Conservation (phyloP, 2,329 filamentous ascomycete genomes). For the Colletotrichum coccodes region DNA sequence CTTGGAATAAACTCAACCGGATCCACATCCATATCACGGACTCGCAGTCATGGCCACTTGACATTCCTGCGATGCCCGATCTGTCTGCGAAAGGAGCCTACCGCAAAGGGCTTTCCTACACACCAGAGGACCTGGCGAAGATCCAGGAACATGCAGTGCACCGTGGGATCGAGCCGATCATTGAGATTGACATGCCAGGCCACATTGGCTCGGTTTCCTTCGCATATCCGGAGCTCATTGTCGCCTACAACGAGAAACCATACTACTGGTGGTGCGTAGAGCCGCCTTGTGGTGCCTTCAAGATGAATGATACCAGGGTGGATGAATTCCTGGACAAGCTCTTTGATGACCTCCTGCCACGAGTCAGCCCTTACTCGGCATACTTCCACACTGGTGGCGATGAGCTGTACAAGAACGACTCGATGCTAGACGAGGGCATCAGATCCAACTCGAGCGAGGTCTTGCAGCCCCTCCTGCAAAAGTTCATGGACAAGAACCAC, state of each 20-base stretch:
- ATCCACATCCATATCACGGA: constrained; percentile 86
- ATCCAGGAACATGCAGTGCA: constrained; percentile 78
- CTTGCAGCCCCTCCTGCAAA: constrained; percentile 80
- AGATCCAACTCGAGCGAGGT: constrained; percentile 71
- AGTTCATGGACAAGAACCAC: constrained; percentile 78
- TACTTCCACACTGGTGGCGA: constrained; percentile 92
- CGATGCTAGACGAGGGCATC: constrained; percentile 78
- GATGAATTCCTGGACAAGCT: constrained; percentile 77
- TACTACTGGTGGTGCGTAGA: constrained; percentile 70
- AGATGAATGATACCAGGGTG: constrained; percentile 78
- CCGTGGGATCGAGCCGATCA: constrained; percentile 76
- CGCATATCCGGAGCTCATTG: constrained; percentile 77
- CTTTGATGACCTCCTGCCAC: constrained; percentile 80
- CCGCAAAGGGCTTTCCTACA: constrained; percentile 73
- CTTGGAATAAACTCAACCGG: constrained; percentile 86
- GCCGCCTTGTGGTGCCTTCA: constrained; percentile 76
- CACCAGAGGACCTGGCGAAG: constrained; percentile 67
- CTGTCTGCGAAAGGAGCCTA: constrained; percentile 81
- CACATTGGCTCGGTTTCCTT: constrained; percentile 77
- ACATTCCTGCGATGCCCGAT: constrained; percentile 79
- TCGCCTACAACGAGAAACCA: constrained; percentile 68
- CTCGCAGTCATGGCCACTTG: constrained; percentile 86
- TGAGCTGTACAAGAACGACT: constrained; percentile 83
- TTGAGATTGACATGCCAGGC: constrained; percentile 85
- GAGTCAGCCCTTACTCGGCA: constrained; percentile 73